phyloP scores from a whole-genome alignment of 2,329 filamentous ascomycete genomes.

The Fusarium xylarioides region DNA sequence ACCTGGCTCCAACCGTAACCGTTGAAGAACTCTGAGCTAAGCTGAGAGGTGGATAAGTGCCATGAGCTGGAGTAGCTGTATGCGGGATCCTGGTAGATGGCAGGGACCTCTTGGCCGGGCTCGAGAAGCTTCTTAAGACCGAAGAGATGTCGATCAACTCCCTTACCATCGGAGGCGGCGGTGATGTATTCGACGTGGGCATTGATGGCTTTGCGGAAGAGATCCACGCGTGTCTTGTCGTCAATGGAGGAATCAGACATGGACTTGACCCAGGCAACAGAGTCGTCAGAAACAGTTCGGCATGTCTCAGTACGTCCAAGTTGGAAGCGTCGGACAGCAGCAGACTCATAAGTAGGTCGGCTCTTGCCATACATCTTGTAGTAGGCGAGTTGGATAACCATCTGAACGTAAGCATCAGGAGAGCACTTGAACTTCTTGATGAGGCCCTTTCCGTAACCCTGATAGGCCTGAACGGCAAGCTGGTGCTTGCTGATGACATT shows the following conservation, averaged over 20 bases:
- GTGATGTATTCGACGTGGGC: slow-evolving; percentile 90
- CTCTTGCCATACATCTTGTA: slow-evolving; percentile 99
- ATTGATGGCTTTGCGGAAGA: slow-evolving; percentile 84
- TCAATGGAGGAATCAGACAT: slow-evolving; percentile 76
- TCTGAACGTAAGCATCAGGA: slow-evolving; percentile 96
- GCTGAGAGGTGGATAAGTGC: slow-evolving; percentile 88
- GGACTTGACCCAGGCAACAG: slow-evolving; percentile 86
- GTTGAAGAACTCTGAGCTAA: slow-evolving; percentile 98
- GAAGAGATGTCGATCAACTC: slow-evolving; percentile 96
- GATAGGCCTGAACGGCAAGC: slow-evolving; percentile 92
- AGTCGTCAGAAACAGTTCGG: slow-evolving; percentile 89
- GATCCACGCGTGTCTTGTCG: slow-evolving; percentile 71
- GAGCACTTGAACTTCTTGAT: slow-evolving; percentile 99
- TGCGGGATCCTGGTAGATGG: slow-evolving; percentile 87
- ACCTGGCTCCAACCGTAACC: slow-evolving; percentile 99
- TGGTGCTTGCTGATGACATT: slow-evolving; percentile 87
- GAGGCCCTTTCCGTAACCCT: slow-evolving; percentile 95
- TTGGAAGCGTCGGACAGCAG: slow-evolving; percentile 93
- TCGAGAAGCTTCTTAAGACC: slow-evolving; percentile 91
- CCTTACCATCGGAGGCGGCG: slow-evolving; percentile 89
- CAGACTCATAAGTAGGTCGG: slow-evolving; percentile 96
- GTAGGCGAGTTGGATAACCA: slow-evolving; percentile 98
- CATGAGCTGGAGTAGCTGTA: slow-evolving; percentile 86
- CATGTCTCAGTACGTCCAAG: slow-evolving; percentile 96
- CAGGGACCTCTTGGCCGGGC: slow-evolving; percentile 81